Evolutionary conservation across 768 basidiomycete genomes (phyloP), one percentile per base, ranked within the genome.

Genomic region (Agaricus blazei): DNA sequence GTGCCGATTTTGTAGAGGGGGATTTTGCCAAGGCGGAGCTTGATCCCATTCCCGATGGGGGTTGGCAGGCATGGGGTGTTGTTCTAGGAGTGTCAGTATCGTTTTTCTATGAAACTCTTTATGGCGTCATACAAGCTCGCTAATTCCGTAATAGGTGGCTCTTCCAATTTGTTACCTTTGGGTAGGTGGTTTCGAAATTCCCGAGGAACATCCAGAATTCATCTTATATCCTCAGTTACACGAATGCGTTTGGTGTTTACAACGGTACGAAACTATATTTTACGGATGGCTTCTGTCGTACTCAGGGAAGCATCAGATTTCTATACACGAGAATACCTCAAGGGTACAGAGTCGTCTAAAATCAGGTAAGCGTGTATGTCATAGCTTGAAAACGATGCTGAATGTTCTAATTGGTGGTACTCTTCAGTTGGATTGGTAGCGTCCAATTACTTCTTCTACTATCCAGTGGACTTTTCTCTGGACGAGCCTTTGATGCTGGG

Each of bases 401-500:
- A 47, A 14, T 11, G 23, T 2, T 15, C 0, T 57, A 48, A 40
- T 42, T 48, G 8, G 31, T 4, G 9, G 31, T 48, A 19, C 48
- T 59, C 40, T 28, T 48, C 41, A 73, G 68, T 23, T 73, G 67
- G 69, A 68, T 83, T 29, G 82, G 81, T 9, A 78, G 80, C 31
- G 66, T 72, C 8, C 79, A 83, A 51, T 64, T 80, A 9, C 73
- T 77, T 51, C 64, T 82, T 15, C 66, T 76, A 19, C 64, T 81
- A 36, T 68, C 74, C 2, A 67, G 69, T 38, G 79, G 80, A 1
- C 63, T 80, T 27, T 50, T 77, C 43, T 69, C 74, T 3, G 82
- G 82, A 11, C 70, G 75, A 46, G 64, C 75, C 5, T 80, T 79
- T 59, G 82, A 83, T 48, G 70, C 70, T 23, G 82, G 82, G 49